Base-by-base conservation (phyloP, 768 basidiomycete species). In the Gymnopilus junonius region DNA sequence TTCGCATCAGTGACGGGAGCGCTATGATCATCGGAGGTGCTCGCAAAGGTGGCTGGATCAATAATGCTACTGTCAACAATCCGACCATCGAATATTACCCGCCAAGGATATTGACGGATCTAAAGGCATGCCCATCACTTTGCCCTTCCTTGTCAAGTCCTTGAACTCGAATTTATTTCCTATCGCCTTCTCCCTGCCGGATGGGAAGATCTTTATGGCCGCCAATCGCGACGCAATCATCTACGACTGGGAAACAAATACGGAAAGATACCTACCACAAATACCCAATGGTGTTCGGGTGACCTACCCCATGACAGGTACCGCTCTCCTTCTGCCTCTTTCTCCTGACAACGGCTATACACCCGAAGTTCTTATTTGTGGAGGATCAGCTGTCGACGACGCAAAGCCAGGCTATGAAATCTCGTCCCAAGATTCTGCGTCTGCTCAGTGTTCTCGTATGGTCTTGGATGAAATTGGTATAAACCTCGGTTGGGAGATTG, bases 131-230 rank as follows among this genome's bases (percentile, higher is more conserved):
- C 88, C 90, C 2, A 83, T 93, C 40, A 70, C 74, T n/a, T 66
- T 90, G 20, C 80, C 78, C 27, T 93, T 93, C 72, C 78, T 94
- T 15, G 78, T 80, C 62, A 84, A 87, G 60, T 92, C 92, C 3
- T 79, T 94, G 62, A 90, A 88, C 69, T 87, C 92, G n/a, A 94
- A 94, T 71, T 80, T 94, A 25, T 94, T 94, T 65, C 91, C 91
- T 1, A 88, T 92, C 62, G 88, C 87, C 12, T 90, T 93, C 68
- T 69, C 80, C 42, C 83, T 94, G 42, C 89, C 92, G 15, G 84
- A 91, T 65, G 89, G 88, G 10, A 85, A 73, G 25, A 66, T 93
- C 3, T 93, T 93, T 72, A 81, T 94, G 56, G 91, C 90, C 29
- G 92, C 92, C 4, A 93, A 93, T 71, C 85, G 79, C 35, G 88